Percentiles rank a stretch among this genome's conserved stretches.
Conservation (phyloP, 2,329 filamentous ascomycete species). For the Colletotrichum acutatum region DNA sequence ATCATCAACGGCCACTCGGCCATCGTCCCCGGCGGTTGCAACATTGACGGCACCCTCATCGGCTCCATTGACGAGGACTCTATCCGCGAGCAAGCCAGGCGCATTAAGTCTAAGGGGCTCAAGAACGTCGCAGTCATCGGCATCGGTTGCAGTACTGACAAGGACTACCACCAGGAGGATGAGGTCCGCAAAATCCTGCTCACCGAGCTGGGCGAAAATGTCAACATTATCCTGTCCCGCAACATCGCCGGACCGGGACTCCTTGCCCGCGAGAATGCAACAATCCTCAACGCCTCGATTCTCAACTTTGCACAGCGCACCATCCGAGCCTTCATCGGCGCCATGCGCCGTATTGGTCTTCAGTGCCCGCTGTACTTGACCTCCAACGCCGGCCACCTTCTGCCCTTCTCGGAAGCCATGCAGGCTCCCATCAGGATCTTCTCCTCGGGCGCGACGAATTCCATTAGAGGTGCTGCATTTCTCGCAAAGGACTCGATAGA, state of each 20-base stretch:
- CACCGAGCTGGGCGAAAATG: slow-evolving; percentile 49
- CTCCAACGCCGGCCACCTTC: slow-evolving; percentile 57
- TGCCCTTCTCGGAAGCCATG: slow-evolving; percentile 38
- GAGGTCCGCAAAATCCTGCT: slow-evolving; percentile 58
- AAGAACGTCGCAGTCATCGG: slow-evolving; percentile 64
- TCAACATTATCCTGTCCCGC: slow-evolving; percentile 42
- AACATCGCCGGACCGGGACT: slow-evolving; percentile 51
- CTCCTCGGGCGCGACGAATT: slow-evolving; percentile 41
- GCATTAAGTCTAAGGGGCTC: slow-evolving; percentile 41
- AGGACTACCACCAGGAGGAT: slow-evolving; percentile 61
- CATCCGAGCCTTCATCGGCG: slow-evolving; percentile 55
- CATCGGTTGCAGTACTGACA: slow-evolving; percentile 69
- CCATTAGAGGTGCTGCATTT: slow-evolving; percentile 40
- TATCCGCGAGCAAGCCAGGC: slow-evolving; percentile 31
- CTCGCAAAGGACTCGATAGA: slow-evolving; percentile 18
- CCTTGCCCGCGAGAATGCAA: slow-evolving; percentile 63
- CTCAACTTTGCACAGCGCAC: slow-evolving; percentile 58
- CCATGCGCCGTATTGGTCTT: slow-evolving; percentile 54
- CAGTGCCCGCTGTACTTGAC: slow-evolving; percentile 57
- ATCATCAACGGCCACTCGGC: slow-evolving; percentile 38
- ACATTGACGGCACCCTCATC: slow-evolving; percentile 39
- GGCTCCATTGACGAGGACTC: slow-evolving; percentile 28
- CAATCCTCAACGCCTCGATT: slow-evolving; percentile 64
- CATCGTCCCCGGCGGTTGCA: slow-evolving; percentile 37
- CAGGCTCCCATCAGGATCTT: slow-evolving; percentile 38